Base-by-base conservation (phyloP, 768 basidiomycete species). In the Lactarius akahatsu region DNA sequence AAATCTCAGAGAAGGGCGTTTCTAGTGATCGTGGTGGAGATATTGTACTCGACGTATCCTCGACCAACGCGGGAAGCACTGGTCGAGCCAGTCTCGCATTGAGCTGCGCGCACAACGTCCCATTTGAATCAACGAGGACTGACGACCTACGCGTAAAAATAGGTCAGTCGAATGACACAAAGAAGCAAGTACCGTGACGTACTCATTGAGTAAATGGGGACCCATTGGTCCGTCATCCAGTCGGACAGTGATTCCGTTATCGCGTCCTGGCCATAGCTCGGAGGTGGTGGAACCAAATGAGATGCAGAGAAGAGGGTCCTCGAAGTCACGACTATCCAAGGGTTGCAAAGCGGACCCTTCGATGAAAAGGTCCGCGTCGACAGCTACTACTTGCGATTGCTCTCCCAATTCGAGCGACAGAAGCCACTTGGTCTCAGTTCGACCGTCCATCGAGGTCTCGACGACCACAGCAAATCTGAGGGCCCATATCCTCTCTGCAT, bases 401-500 rank as follows among this genome's bases (percentile, higher is more conserved):
- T 85, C 87, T 65, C 83, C 78, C 62, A 85, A 83, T 16, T 84
- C 75, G 3, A 89, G 73, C 1, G 80, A 79, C 1, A 89, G 80
- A 1, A 77, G 75, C 52, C 86, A 78, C 58, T 80, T 80, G 86
- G 72, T 72, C 30, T 70, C 66, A 28, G 71, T 69, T 15, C 70
- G 67, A 18, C 62, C 57, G 1, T 66, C 57, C 15, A 59, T 55
- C 5, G 30, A 63, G 13, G 52, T 28, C 26, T 59, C 62, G 18
- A 18, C 20, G 2, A 55, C 30, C 15, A 77, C 72, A 34, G 75
- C 54, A 69, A 87, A 87, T 5, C 73, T 71, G n/a, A 89, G 72
- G n/a, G 75, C 70, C 85, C 85, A 89, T 77, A 87, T 79, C 4
- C 87, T 81, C 59, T 81, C 86, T 87, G 26, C 15, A 34, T 11